Base-by-base conservation (phyloP, 192 early-diverging fungal species). In the Backusella liffmaniae region DNA sequence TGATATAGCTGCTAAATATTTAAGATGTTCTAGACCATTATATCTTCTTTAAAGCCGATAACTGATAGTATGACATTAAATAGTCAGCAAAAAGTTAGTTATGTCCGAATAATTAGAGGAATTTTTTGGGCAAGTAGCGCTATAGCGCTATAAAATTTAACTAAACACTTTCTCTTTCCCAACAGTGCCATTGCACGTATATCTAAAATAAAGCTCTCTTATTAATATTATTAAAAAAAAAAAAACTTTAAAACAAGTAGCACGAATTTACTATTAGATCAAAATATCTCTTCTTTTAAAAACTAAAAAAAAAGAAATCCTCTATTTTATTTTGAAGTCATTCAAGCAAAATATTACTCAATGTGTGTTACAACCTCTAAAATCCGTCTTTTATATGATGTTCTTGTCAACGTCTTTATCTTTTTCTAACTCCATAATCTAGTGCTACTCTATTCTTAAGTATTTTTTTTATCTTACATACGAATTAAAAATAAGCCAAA, bases 351-450 rank as follows among this genome's bases (percentile, higher is more conserved):
- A 62, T 13, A 62, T 62, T 7, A 29, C 56, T 62, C 10, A 26
- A 5, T 62, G 56, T 29, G 56, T 62, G 56, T 10, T 62, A 29
- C 23, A 62, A 62, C 56, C 56, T 29, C 21, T 26, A 26, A 62
- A 62, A 62, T 29, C 21, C 9, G 23, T 62, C 56, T 62, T 26
- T 62, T 62, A 29, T 62, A 62, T 62, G 23, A 62, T 26, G 9
- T 3, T 29, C 23, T 59, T 13, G 23, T 62, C 56, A 62, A 26
- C 10, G 21, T 1, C 56, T 62, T 62, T 62, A 62, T 62, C 56
- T 62, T 62, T 62, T 62, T 62, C 56, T 10, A 62, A 62, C 56
- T 62, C 56, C 56, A 62, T 62, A 8, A 62, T 62, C 56, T 62
- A 62, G 56, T 62, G 9, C 21, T 29, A 62, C 56, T 8, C 21